Base-by-base conservation (phyloP, 208 protist genomes). In the Leishmania gerbilli region DNA sequence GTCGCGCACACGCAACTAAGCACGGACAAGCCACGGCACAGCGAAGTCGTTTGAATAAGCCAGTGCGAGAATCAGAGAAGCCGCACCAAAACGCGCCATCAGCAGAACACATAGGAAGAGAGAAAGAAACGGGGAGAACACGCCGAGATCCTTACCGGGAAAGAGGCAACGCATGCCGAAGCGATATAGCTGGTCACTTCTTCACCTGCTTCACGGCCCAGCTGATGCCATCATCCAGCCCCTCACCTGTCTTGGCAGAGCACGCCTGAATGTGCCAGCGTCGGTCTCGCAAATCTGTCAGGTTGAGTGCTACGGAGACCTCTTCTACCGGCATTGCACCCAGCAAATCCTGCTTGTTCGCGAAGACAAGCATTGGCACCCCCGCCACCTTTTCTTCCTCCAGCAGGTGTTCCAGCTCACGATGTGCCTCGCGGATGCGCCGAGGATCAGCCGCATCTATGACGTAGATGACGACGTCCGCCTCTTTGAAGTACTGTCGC, bases 301-400 rank as follows among this genome's bases (percentile, higher is more conserved):
- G 81, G 40, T 95, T 81, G 34, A 99, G 87, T 37, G 80, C 77
- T 37, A 92, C 87, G 4, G 88, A 79, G 40, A 99, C 74, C 72
- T 96, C 93, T 7, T 91, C 90, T 4, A 92, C 80, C 11, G 86
- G 80, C 65, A 98, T 77, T 2, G 98, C 97, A 27, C 90, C 95
- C 40, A 95, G 86, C 27, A 99, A 83, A 77, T 99, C 99, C 84
- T 99, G 97, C 90, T 99, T 99, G 89, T 99, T 99, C 27, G 98
- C 99, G 42, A 99, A 98, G 27, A 99, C 77, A 13, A 99, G 92
- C 37, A 99, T 79, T 45, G 98, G 97, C 42, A 99, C 85, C 64
- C 97, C 93, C 6, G 81, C 82, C 7, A 99, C 87, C 83, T 99
- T 98, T 72, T 99, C 97, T 79, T 99, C 98, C 80, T 98, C 91